Base-by-base conservation (phyloP, 1,284 basidiomycete species). In the Cryptococcus sp. region DNA sequence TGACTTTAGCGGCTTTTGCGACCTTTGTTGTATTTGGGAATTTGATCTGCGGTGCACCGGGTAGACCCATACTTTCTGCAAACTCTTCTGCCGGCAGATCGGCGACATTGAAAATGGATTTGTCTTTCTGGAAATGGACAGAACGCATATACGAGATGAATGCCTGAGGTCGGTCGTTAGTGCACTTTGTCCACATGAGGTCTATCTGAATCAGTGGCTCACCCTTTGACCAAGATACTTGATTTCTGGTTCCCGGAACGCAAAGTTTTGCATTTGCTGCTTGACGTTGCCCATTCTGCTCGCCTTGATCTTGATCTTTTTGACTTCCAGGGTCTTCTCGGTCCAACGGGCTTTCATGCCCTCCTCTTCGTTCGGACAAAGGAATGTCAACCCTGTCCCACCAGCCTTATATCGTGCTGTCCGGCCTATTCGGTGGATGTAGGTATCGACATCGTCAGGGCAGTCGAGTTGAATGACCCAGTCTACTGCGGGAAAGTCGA, bases 401-500 rank as follows among this genome's bases (percentile, higher is more conserved):
- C 89, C 87, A 62, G 88, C 88, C 70, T 94, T 87, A 74, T 98
- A 98, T 48, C 95, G 83, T 39, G 95, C 96, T 10, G 95, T 99
- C 52, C 95, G 83, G 1, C 95, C 95, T 1, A 99, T 95, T 23
- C 95, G 87, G 76, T 99, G 95, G 48, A 99, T 93, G 76, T 99
- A 99, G 13, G 93, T 97, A 60, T 96, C 94, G n/a, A 89, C 91
- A 72, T 98, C 94, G 78, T 99, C 95, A 0, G 95, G 95, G 23
- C 90, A 92, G 76, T 99, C 95, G n/a, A 94, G 81, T 76, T 99
- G 96, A 38, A 99, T 78, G 13, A 99, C 95, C 95, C 96, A 99
- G 76, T 97, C 92, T 25, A 99, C 88, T 0, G 90, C 85, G 3
- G 96, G 94, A 76, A 99, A 99, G 79, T 99, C 96, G 58, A 99